Conservation (phyloP, 139 green algal species). For the Chlorella sp. region DNA sequence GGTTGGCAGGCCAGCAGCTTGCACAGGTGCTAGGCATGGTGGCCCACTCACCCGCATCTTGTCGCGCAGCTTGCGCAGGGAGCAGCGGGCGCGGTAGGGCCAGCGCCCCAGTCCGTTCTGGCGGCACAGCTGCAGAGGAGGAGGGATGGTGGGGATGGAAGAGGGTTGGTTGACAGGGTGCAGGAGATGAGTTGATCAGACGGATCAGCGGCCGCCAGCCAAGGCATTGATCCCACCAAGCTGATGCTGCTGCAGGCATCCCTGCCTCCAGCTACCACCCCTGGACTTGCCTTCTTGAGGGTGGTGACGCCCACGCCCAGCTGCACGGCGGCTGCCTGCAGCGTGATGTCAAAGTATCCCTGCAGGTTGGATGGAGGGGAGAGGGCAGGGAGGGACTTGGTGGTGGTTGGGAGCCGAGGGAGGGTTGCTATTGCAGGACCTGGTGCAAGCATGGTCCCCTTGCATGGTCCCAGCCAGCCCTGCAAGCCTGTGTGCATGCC, state of each 20-base stretch:
- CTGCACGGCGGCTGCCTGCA: slow-evolving; percentile 18
- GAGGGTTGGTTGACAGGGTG: not conserved
- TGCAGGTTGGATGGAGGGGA: not conserved
- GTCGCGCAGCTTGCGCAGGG: slow-evolving; percentile 25
- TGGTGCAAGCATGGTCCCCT: too few relatives aligned
- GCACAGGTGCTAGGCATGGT: too few relatives aligned
- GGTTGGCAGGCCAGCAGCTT: too few relatives aligned
- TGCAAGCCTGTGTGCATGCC: too few relatives aligned
- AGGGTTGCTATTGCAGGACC: too few relatives aligned
- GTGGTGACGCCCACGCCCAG: slow-evolving; percentile 39
- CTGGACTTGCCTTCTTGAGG: slow-evolving; percentile 26
- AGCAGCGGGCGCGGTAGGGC: slow-evolving; percentile 31
- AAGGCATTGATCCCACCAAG: too few relatives aligned
- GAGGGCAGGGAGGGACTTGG: not conserved
- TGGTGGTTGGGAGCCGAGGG: too few relatives aligned
- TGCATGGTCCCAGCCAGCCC: too few relatives aligned
- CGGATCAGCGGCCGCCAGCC: too few relatives aligned
- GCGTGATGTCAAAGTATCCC: slow-evolving; percentile 33
- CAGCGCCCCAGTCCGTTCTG: slow-evolving; percentile 27
- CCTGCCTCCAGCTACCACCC: not conserved
- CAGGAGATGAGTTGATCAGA: too few relatives aligned
- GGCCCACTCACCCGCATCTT: slow-evolving; percentile 16
- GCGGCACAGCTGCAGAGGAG: slow-evolving; percentile 27
- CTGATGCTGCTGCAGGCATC: too few relatives aligned
- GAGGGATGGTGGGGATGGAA: not conserved